These are phyloP conservation scores for Pseudopediastrum boryanum DNA, from an alignment of 139 green algal species.

Conservation along the genomic window DNA sequence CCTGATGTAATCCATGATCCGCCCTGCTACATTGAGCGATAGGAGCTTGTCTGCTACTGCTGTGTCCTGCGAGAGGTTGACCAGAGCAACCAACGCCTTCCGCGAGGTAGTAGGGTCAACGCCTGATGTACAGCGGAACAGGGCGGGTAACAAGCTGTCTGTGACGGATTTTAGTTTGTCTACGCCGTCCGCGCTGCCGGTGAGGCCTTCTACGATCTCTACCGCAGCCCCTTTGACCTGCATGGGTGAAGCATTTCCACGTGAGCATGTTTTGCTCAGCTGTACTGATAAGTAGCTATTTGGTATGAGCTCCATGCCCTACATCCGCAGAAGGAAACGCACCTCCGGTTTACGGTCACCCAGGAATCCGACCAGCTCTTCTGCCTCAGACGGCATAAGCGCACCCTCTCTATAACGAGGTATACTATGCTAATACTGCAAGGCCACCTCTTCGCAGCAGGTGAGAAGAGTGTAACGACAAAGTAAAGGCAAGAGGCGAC, in stretches of 20 bases:
- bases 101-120: not conserved
- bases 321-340: not conserved
- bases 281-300: not conserved
- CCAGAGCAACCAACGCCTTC: conserved; percentile 58
- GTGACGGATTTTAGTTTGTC: conserved; percentile 41
- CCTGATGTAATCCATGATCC: conserved; percentile 67
- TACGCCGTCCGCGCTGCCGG: conserved; percentile 64
- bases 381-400: no score
- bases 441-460: no score
- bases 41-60: conserved; percentile 46
- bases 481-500: no score
- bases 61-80: conserved; percentile 75
- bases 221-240: conserved; percentile 58
- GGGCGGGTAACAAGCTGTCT: conserved; percentile 40
- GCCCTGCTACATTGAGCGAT: conserved; percentile 40
- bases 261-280: not conserved
- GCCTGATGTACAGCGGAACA: conserved; percentile 57
- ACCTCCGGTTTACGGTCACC: conserved; percentile 14
- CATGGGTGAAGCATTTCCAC: not conserved
- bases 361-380: conserved; percentile 23
- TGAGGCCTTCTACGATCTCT: conserved; percentile 71
- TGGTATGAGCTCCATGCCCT: not conserved
- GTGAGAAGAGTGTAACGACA: no score
- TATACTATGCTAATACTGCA: no score
- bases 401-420: no score